Evolutionary conservation across 1,284 basidiomycete genomes (phyloP).

Genomic region (Wolfiporia cocos): DNA sequence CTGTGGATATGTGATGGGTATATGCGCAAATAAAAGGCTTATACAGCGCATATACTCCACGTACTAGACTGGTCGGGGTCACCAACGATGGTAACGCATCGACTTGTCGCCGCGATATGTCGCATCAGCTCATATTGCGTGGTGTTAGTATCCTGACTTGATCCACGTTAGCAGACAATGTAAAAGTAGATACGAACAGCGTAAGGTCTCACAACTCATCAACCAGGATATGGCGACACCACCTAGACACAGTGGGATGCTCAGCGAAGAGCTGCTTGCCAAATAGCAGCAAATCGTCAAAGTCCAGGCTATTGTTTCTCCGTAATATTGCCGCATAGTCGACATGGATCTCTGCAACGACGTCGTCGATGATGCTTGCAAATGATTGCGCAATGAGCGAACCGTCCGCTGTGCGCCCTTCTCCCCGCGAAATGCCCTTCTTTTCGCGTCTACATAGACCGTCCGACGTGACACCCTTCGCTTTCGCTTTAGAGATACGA

Average conservation of each 20-base stretch:
- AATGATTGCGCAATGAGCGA: no score
- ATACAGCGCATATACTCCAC: constrained; percentile 11
- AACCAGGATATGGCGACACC: constrained; percentile 78
- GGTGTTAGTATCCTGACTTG: constrained; percentile 83
- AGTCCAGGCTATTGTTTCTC: constrained; percentile 75
- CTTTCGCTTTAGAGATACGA: constrained; percentile 79
- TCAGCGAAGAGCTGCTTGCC: constrained; percentile 68
- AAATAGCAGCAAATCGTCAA: constrained; percentile 82
- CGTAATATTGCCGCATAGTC: constrained; percentile 66
- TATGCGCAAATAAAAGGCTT: not conserved
- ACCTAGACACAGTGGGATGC: constrained; percentile 47
- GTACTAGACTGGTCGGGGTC: constrained; percentile 90
- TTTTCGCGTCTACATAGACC: no score
- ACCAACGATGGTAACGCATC: constrained; percentile 79
- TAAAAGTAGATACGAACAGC: not conserved
- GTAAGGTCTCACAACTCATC: constrained; percentile 75
- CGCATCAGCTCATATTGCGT: constrained; percentile 85
- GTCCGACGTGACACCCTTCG: constrained; percentile 56
- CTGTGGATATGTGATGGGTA: no score
- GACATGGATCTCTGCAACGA: constrained; percentile 55
- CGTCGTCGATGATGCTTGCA: constrained; percentile 7
- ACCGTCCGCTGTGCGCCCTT: no score
- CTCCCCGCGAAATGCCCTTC: no score
- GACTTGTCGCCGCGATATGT: constrained; percentile 50
- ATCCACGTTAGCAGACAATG: not conserved